Evolutionary conservation across 176 grass and related monocot genomes (phyloP).

Genomic region (Bolboschoenus planiculmis): DNA sequence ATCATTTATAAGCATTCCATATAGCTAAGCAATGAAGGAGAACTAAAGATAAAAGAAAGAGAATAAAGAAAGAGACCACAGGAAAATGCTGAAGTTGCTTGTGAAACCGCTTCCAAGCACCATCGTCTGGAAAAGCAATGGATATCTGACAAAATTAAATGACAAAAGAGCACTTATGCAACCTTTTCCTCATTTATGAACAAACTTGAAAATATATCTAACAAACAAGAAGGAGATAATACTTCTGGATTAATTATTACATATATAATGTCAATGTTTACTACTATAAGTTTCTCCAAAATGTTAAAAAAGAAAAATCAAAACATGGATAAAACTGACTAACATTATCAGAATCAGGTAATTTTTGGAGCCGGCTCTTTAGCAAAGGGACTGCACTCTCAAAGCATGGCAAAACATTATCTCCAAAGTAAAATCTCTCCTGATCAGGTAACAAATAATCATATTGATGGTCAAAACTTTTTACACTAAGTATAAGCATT

Average conservation of each 20-base stretch:
- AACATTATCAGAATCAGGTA: slow-evolving; percentile 91
- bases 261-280: background rate
- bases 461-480: background rate
- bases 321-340: slow-evolving; percentile 5
- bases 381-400: slow-evolving; percentile 90
- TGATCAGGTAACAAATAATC: slow-evolving; percentile 29
- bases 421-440: slow-evolving; percentile 97
- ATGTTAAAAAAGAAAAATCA: background rate
- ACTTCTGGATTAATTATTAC: background rate
- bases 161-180: background rate
- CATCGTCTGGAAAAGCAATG: slow-evolving; percentile 96
- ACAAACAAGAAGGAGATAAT: background rate
- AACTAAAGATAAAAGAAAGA: background rate
- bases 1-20: background rate
- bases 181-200: background rate
- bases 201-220: background rate
- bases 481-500: background rate
- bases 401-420: slow-evolving; percentile 91
- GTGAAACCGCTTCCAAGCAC: slow-evolving; percentile 92
- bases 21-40: background rate
- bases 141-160: slow-evolving; percentile 53
- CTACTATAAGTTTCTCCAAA: background rate
- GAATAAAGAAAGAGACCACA: slow-evolving; percentile 50
- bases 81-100: slow-evolving; percentile 97
- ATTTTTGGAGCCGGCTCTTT: slow-evolving; percentile 53